phyloP scores from a whole-genome alignment of 257 asterid species.

The Ophiorrhiza pumila region DNA sequence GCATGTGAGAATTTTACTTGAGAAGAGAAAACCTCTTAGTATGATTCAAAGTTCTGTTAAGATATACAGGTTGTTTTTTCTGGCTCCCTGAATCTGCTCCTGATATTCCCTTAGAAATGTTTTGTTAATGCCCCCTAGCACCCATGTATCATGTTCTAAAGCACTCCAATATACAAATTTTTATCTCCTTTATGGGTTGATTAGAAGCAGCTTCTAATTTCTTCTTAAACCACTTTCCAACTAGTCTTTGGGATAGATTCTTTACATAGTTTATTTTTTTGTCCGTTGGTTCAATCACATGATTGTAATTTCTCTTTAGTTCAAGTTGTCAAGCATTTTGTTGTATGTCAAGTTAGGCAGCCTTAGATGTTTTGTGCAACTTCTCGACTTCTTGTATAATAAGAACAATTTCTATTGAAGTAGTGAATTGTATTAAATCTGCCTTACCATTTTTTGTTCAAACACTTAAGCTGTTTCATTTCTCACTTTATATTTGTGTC shows the following conservation, averaged over 20 bases:
- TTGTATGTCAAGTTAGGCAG: background rate
- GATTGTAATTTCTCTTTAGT: too few species aligned
- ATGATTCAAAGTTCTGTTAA: background rate
- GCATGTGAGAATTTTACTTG: background rate
- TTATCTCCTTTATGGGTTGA: background rate
- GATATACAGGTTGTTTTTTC: background rate
- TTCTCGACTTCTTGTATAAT: background rate
- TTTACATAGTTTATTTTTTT: background rate
- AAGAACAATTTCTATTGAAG: background rate
- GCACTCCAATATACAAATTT: background rate
- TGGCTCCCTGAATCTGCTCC: background rate
- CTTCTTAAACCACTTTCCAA: background rate
- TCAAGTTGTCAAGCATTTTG: background rate
- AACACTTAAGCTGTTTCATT: background rate
- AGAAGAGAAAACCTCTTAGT: background rate
- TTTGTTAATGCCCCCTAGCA: background rate
- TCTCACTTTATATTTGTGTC: background rate
- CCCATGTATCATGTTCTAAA: background rate
- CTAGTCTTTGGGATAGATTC: background rate
- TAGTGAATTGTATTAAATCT: background rate
- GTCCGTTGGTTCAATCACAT: too few species aligned
- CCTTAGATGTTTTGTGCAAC: background rate
- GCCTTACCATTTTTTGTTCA: background rate
- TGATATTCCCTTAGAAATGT: slow-evolving; percentile 2
- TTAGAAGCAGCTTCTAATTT: background rate